These are phyloP conservation scores for Ophiocordyceps camponoti-rufipedis DNA, from an alignment of 2,329 filamentous ascomycete species.

Conservation along the genomic window DNA sequence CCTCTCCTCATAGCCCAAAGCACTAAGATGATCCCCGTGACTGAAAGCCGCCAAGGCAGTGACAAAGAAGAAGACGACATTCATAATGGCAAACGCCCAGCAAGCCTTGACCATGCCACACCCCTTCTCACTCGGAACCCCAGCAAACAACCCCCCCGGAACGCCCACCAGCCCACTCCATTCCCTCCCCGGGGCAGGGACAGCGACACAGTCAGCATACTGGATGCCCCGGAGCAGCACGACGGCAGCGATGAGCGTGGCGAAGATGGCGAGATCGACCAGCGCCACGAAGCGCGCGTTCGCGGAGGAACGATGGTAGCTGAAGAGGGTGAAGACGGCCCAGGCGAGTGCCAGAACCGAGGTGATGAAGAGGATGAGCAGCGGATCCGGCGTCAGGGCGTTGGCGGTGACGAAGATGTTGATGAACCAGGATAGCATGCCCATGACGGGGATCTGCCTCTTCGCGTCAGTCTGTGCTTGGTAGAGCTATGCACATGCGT, in stretches of 20 bases:
- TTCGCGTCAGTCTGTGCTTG: too few relatives aligned
- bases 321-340: constrained; percentile 47
- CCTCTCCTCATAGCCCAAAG: constrained; percentile 14
- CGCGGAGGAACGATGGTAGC: constrained; percentile 41
- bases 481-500: too few relatives aligned
- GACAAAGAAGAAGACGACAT: constrained; percentile 61
- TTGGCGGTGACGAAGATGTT: constrained; percentile 38
- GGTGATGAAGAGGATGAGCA: constrained; percentile 51
- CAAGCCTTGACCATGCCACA: constrained; percentile 85
- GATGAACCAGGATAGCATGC: constrained; percentile 51
- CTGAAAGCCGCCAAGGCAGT: constrained; percentile 53
- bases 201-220: constrained; percentile 45
- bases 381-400: constrained; percentile 39
- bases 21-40: constrained; percentile 33
- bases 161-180: constrained; percentile 44
- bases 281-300: constrained; percentile 44
- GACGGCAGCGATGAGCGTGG: constrained; percentile 44
- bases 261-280: constrained; percentile 42
- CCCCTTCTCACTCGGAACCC: constrained; percentile 44
- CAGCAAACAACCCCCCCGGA: constrained; percentile 25
- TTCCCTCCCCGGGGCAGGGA: constrained; percentile 27
- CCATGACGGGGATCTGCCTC: constrained; percentile 41
- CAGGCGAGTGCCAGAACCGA: constrained; percentile 44
- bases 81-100: constrained; percentile 85
- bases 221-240: constrained; percentile 41